Base-by-base conservation (phyloP, 2,329 filamentous ascomycete species). In the Dothidotthia symphoricarpi region DNA sequence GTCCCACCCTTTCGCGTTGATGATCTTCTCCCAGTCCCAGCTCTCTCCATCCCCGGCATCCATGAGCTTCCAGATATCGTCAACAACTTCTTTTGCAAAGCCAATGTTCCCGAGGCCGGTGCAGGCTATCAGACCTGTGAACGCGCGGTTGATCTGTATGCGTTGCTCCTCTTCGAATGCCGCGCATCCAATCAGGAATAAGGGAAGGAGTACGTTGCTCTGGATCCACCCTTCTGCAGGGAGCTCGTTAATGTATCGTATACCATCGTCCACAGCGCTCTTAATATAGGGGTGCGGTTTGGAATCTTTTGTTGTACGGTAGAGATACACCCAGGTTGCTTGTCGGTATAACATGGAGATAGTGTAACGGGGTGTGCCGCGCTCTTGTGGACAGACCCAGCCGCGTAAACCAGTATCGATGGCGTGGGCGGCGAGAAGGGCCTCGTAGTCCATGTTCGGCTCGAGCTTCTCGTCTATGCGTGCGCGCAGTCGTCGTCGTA, bases 361-460 rank as follows among this genome's bases (percentile, higher is more conserved):
- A 22, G 68, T 74, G 63, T 73, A 79, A 38, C 78, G 77, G 4
- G 75, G 69, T 4, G 74, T 73, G 28, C 74, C 71, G 2, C 70
- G 66, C 9, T 68, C 55, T 41, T 80, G 75, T 0, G 69, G 71
- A 3, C 87, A 86, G 16, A 77, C 75, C 89, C 89, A 95, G 11
- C 79, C 76, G 5, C 82, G 77, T 35, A 95, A 83, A 4, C 78
- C 82, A 11, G 77, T 76, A 50, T 94, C 85, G 53, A 95, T 89
- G 35, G 83, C 80, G 5, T 85, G 81, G 0, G 86, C 88, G 30
- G 80, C 78, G 53, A 82, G 84, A 8, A 93, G 71, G 9, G 82
- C 83, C 16, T 78, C 75, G 58, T 88, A 89, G 63, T 89, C 83
- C 28, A 90, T 82, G 0, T 78, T 74, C 0, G 85, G 86, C 34